Conservation (phyloP, 441 rosid genomes). For the Pelargonium citronellum region DNA sequence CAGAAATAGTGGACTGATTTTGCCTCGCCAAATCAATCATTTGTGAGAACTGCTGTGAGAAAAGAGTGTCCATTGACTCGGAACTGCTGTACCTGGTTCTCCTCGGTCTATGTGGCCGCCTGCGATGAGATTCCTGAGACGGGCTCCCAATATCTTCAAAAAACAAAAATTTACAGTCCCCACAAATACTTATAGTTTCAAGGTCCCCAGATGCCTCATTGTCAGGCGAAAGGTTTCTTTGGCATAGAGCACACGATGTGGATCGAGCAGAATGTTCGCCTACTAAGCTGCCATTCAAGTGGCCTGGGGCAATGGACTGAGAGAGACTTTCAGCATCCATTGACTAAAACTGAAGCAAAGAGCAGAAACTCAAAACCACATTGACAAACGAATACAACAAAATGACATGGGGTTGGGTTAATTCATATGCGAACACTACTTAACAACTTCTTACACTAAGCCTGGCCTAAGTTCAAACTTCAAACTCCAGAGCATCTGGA, state of each 20-base stretch:
- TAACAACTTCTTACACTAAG: not conserved
- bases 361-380: constrained; percentile 15
- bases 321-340: constrained; percentile 39
- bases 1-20: constrained; percentile 37
- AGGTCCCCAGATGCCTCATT: constrained; percentile 33
- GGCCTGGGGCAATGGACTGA: constrained; percentile 16
- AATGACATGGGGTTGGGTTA: not conserved
- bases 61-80: constrained; percentile 52
- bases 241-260: constrained; percentile 52
- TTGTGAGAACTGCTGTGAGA: constrained; percentile 53
- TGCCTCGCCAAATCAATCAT: constrained; percentile 50
- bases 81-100: constrained; percentile 51
- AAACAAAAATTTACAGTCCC: constrained; percentile 74
- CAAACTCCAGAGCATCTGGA: not conserved
- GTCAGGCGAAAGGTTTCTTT: constrained; percentile 42
- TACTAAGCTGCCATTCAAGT: constrained; percentile 22
- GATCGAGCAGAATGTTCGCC: constrained; percentile 32
- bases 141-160: constrained; percentile 63
- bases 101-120: constrained; percentile 40
- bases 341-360: constrained; percentile 23
- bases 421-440: not conserved
- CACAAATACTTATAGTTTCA: constrained; percentile 52
- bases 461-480: not conserved
- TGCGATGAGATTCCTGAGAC: constrained; percentile 31
- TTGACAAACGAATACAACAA: not conserved